Percentiles rank a stretch among this genome's conserved stretches.
phyloP scores from a whole-genome alignment of 306 rosid genomes.

The Prosopis cineraria region DNA sequence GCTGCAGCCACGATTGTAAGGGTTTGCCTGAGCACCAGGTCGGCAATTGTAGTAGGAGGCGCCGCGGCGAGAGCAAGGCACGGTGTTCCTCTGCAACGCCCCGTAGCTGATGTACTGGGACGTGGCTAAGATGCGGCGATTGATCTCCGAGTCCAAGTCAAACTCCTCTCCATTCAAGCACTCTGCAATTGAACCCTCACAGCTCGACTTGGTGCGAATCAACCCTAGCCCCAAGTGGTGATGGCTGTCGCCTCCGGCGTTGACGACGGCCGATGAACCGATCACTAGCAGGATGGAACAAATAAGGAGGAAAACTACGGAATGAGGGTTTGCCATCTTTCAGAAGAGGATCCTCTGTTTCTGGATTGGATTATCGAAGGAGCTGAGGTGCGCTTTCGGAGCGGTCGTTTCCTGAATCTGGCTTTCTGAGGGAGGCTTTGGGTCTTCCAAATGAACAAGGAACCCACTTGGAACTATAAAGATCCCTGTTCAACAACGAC shows the following conservation, averaged over 20 bases:
- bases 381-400: neutral
- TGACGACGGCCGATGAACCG: slow-evolving; percentile 43
- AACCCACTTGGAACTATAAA: slow-evolving; percentile 23
- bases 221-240: slow-evolving; percentile 37
- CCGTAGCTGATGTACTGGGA: slow-evolving; percentile 88
- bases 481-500: slow-evolving; percentile 20
- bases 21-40: slow-evolving; percentile 91
- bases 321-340: slow-evolving; percentile 53
- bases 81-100: slow-evolving; percentile 91
- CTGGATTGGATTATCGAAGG: neutral
- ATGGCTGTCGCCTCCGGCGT: slow-evolving; percentile 41
- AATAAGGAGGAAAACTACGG: slow-evolving; percentile 53
- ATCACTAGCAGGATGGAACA: slow-evolving; percentile 46
- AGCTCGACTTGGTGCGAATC: slow-evolving; percentile 44
- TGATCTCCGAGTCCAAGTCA: slow-evolving; percentile 84
- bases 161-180: slow-evolving; percentile 70
- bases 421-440: neutral
- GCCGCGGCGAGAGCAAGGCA: slow-evolving; percentile 82
- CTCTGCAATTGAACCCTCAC: slow-evolving; percentile 68
- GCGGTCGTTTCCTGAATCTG: neutral
- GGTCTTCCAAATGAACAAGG: neutral
- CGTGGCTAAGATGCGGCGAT: slow-evolving; percentile 89
- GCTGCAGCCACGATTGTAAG: slow-evolving; percentile 89
- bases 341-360: neutral
- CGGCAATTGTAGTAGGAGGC: slow-evolving; percentile 61